A percentile compares a stretch with the other conserved stretches of the same genome.
phyloP scores from a whole-genome alignment of 2,329 filamentous ascomycete species.

The Ambrosiella beaveri region DNA sequence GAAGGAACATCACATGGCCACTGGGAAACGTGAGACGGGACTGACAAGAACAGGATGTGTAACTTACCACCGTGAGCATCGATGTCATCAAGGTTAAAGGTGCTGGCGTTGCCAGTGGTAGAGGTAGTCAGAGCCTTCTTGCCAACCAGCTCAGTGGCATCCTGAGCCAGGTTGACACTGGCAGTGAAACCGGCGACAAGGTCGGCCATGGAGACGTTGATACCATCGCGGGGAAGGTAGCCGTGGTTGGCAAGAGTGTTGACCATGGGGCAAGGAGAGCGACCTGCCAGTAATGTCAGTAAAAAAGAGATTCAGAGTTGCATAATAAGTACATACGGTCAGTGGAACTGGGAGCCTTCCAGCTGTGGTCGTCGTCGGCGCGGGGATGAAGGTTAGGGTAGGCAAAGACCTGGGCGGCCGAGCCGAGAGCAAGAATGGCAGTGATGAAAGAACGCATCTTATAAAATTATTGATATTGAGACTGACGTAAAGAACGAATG shows the following conservation, averaged over 20 bases:
- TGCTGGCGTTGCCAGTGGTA: slow-evolving; percentile 17
- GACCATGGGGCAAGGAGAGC: slow-evolving; percentile 16
- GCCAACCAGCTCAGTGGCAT: slow-evolving; percentile 13
- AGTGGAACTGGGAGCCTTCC: background rate
- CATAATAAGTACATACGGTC: slow-evolving; percentile 6
- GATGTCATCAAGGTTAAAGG: slow-evolving; percentile 19
- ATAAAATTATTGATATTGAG: background rate
- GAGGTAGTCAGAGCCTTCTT: slow-evolving; percentile 15
- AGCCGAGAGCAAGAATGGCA: slow-evolving; percentile 6
- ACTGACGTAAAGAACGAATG: background rate
- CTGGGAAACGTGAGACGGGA: background rate
- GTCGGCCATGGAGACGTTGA: slow-evolving; percentile 14
- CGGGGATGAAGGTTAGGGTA: background rate
- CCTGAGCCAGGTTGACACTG: slow-evolving; percentile 14
- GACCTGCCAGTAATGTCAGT: slow-evolving; percentile 5
- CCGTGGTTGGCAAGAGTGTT: slow-evolving; percentile 16
- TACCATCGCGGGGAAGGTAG: slow-evolving; percentile 15
- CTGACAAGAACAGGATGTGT: background rate
- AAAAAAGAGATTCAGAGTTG: background rate
- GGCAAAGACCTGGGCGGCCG: slow-evolving; percentile 7
- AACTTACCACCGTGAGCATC: slow-evolving; percentile 15
- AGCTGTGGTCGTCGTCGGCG: slow-evolving; percentile 11
- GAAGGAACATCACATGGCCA: too few species aligned
- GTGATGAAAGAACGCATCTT: slow-evolving; percentile 8
- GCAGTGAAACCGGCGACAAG: slow-evolving; percentile 13